Evolutionary conservation across 805 yeast genomes (phyloP).

Genomic region (Sugiyamaella boreocaroliniensis): DNA sequence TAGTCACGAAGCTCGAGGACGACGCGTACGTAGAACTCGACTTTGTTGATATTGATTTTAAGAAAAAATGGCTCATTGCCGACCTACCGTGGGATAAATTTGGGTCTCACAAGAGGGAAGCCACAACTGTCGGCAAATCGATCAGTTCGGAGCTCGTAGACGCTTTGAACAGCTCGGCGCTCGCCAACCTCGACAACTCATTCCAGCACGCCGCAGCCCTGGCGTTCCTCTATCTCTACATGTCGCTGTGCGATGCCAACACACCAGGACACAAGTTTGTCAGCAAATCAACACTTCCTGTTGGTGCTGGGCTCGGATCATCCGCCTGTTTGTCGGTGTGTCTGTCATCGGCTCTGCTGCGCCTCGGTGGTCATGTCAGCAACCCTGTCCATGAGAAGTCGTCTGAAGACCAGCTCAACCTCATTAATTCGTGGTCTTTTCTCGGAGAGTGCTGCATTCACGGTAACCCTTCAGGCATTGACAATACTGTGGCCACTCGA

Average conservation of each 20-base stretch:
- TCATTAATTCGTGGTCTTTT: slow-evolving; percentile 80
- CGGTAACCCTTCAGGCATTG: slow-evolving; percentile 95
- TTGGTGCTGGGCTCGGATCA: slow-evolving; percentile 95
- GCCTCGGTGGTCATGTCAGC: slow-evolving; percentile 5
- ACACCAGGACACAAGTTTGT: slow-evolving; percentile 51
- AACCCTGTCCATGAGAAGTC: slow-evolving; percentile 1
- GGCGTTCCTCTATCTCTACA: slow-evolving; percentile 74
- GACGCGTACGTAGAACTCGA: slow-evolving; percentile 50
- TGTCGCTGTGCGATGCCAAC: slow-evolving; percentile 45
- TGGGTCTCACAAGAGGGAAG: background rate
- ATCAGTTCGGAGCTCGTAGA: slow-evolving; percentile 10
- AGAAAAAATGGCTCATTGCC: slow-evolving; percentile 52
- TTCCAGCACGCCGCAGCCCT: slow-evolving; percentile 72
- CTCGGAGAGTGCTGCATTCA: slow-evolving; percentile 94
- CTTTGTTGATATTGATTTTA: slow-evolving; percentile 75
- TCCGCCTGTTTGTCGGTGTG: slow-evolving; percentile 88
- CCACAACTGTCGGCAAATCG: background rate
- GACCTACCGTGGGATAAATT: slow-evolving; percentile 43
- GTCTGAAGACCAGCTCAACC: slow-evolving; percentile 27
- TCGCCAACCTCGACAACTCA: slow-evolving; percentile 40
- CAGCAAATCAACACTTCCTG: slow-evolving; percentile 78
- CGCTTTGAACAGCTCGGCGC: slow-evolving; percentile 16
- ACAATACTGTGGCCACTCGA: slow-evolving; percentile 89
- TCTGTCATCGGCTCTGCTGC: slow-evolving; percentile 62
- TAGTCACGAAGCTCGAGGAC: slow-evolving; percentile 42